These are phyloP conservation scores for Nigrograna mackinnonii DNA, from an alignment of 2,329 filamentous ascomycete genomes.

Conservation along the genomic window DNA sequence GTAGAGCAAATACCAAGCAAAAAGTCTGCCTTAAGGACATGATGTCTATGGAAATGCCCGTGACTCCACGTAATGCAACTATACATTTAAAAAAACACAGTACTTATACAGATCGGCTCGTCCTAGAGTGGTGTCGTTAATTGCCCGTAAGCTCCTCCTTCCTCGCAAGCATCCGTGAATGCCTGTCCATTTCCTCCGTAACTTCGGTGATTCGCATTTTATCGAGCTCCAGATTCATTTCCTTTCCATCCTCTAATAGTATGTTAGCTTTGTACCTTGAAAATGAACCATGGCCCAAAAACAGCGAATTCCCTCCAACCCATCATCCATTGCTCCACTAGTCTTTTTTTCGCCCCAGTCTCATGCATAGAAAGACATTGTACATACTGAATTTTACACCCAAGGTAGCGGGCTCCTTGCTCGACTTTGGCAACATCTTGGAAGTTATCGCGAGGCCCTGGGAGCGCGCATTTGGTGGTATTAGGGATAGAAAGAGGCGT, in stretches of 20 bases:
- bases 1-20: too few relatives aligned
- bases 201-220: slow-evolving; percentile 84
- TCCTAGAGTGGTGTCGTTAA: slow-evolving; percentile 13
- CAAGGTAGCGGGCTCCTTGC: slow-evolving; percentile 70
- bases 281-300: too few relatives aligned
- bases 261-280: not conserved
- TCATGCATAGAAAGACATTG: not conserved
- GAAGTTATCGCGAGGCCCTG: slow-evolving; percentile 77
- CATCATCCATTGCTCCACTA: too few relatives aligned
- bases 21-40: too few relatives aligned
- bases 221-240: slow-evolving; percentile 80
- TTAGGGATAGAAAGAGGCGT: slow-evolving; percentile 81
- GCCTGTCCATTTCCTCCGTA: slow-evolving; percentile 84
- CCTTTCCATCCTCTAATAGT: slow-evolving; percentile 82
- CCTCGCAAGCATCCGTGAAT: slow-evolving; percentile 81
- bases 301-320: too few relatives aligned
- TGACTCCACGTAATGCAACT: slow-evolving; percentile 31
- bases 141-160: slow-evolving; percentile 72
- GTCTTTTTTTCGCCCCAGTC: too few relatives aligned
- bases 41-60: too few relatives aligned
- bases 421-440: slow-evolving; percentile 71
- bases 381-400: slow-evolving; percentile 81
- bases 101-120: slow-evolving; percentile 11
- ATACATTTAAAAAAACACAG: slow-evolving; percentile 9
- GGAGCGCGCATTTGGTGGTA: slow-evolving; percentile 77